Base-by-base conservation (phyloP, 768 basidiomycete genomes). In the Pleurotus platypus region DNA sequence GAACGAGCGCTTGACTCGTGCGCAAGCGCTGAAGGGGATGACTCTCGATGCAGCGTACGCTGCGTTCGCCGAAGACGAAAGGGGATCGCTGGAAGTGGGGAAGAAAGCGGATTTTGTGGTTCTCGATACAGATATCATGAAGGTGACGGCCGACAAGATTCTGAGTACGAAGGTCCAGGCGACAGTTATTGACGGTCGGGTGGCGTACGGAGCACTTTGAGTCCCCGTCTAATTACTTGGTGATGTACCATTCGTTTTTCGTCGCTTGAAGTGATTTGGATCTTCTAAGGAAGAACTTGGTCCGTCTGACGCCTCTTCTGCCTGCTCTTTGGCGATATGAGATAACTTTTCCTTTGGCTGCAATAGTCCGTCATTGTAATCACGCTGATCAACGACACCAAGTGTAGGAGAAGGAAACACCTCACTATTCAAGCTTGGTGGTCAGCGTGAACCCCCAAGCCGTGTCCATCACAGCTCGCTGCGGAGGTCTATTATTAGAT, bases 31-130 rank as follows among this genome's bases (percentile, higher is more conserved):
- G 26, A 90, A 88, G 68, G 90, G 95, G 9, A 92, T 95, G 89
- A 96, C 94, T 0, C 73, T 89, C 27, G 92, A 93, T 61, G 85
- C 92, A 0, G 94, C 95, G 1, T 94, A 92, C 62, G 94, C 94
- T 0, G 83, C 89, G 0, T 94, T 95, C 64, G 74, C 84, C 1
- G 92, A 94, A 66, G 68, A 81, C 15, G 74, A 75, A 5, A 72
- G 87, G 1, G 95, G 95, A 1, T 90, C 88, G 0, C 78, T 98
- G 35, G 73, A 72, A 1, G 72, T 79, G 0, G 93, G 94, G 3
- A 94, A 93, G 69, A 83, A 85, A 61, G 94, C 94, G 2, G 95
- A 98, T 69, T 93, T 90, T 61, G 90, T 94, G 40, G 73, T 97
- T 2, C 77, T 95, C 51, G 85, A 93, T 63, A 81, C 79, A 22